Evolutionary conservation across 495 filamentous ascomycete species (phyloP), one percentile per base, ranked within the genome.

Genomic region (Podospora comata): DNA sequence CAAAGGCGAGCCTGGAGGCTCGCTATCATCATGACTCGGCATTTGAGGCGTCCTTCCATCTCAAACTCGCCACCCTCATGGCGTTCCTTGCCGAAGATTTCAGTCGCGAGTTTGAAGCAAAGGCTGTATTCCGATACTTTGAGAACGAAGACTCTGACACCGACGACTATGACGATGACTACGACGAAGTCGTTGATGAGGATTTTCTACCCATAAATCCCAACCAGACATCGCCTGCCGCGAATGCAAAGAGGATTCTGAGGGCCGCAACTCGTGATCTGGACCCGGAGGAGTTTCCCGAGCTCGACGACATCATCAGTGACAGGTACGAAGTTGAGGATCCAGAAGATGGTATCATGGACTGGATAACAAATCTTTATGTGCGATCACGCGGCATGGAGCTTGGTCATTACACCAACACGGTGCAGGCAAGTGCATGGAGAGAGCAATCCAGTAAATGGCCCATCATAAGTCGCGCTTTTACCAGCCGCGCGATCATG

Each of bases 361-460:
- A 27, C 0, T 75, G 73, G 75, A 69, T 80, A 39, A 67, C 56
- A 0, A 32, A 65, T 3, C 39, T 74, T 13, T 75, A 77, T 55
- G 23, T 53, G 0, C 5, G 63, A 23, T 76, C 70, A 20, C 72
- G 75, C 18, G 77, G 73, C 15, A 61, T 77, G 54, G 77, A 76
- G 0, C 67, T 79, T 5, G 71, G 73, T 16, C 71, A 71, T 9
- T 70, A 75, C 65, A 73, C 67, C 60, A 19, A 67, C 4, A 64
- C 75, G 0, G 60, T 89, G 0, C 70, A 87, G 6, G 72, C 77
- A 0, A 82, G 69, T 9, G 74, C 83, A 3, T 85, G 87, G 74
- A 82, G 80, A 34, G 79, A 86, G 48, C 86, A 90, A 69, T 84
- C 85, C 0, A 70, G 59, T 4, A 88, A 86, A 32, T 90, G 85